Evolutionary conservation across 768 basidiomycete genomes (phyloP).

Genomic region (Dacryopinax primogenitus): DNA sequence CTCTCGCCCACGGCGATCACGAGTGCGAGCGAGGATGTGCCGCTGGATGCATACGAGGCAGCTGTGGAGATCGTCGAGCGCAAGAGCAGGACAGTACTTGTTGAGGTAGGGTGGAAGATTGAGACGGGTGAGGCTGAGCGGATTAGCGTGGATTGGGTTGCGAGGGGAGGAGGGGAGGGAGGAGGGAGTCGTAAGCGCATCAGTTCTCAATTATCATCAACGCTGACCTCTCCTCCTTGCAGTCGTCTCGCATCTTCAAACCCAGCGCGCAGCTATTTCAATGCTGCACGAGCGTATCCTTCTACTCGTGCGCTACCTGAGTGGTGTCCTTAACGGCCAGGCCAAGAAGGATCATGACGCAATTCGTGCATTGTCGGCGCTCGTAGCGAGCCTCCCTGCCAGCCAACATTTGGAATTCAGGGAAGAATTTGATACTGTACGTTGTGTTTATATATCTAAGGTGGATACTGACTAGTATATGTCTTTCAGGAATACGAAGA

Average conservation of each 20-base stretch:
- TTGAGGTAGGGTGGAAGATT: conserved; percentile 74
- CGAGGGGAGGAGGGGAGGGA: conserved; percentile 61
- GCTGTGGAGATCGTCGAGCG: conserved; percentile 74
- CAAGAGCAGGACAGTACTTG: conserved; percentile 61
- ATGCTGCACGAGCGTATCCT: conserved; percentile 90
- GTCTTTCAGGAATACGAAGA: conserved; percentile 81
- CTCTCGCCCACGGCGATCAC: conserved; percentile 36
- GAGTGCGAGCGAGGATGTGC: conserved; percentile 46
- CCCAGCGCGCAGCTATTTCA: conserved; percentile 87
- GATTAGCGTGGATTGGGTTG: conserved; percentile 94
- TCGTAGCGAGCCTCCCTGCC: conserved; percentile 79
- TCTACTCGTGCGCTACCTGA: conserved; percentile 76
- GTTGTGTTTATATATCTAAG: conserved; percentile 16
- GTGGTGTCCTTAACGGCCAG: conserved; percentile 58
- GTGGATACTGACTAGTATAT: not conserved
- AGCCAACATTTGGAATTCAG: conserved; percentile 72
- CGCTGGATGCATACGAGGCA: conserved; percentile 87
- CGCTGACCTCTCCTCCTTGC: conserved; percentile 10
- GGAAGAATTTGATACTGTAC: conserved; percentile 77
- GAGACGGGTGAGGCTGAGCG: conserved; percentile 98
- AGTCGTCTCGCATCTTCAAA: conserved; percentile 86
- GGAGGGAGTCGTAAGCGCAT: conserved; percentile 58
- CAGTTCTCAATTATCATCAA: not conserved
- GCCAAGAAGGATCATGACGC: conserved; percentile 66
- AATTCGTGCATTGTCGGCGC: conserved; percentile 70